Evolutionary conservation across 345 rosid species (phyloP), one percentile per base, ranked within the genome.

Genomic region (Orychophragmus violaceus): DNA sequence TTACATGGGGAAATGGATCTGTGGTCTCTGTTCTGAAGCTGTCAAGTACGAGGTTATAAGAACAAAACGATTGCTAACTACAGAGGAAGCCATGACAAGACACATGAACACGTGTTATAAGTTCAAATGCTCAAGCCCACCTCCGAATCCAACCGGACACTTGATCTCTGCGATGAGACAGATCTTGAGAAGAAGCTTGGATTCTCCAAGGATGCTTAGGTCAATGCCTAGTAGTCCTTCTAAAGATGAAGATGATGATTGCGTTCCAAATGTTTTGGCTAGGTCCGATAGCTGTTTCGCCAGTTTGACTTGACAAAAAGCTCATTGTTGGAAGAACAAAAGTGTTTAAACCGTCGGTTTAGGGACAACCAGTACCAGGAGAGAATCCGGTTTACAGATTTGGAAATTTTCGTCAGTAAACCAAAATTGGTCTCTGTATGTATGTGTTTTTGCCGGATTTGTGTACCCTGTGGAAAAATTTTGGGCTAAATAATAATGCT

Each of bases 21-120:
- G 98, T 76, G 98, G 98, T 4, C 76, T 93, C 1, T 93, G 98
- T 58, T 88, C 94, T 3, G 98, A 93, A 71, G 98, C 96, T 17
- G 80, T 93, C 1, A 93, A 93, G 41, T 88, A 93, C 63, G 98
- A 93, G 71, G 80, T 88, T 14, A 55, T 85, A 8, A 83, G 96
- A 54, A 74, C 86, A 0, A 84, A 90, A 55, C 78, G 87, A 64
- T 81, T 90, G 1, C 72, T 88, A 1, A 88, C 90, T n/a, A 82
- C 96, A 8, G 98, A 90, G 48, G 98, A 93, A 75, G 98, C 98
- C 11, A 80, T 90, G 92, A 30, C 81, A 0, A 86, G 68, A 56
- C 98, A 88, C 75, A 88, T 86, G 91, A 90, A 75, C 68, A 84
- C 85, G 62, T 88, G 97, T 79, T 80, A 86, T 61, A 85, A 85